phyloP scores from a whole-genome alignment of 2,329 filamentous ascomycete genomes.

The Fusarium staphyleae region DNA sequence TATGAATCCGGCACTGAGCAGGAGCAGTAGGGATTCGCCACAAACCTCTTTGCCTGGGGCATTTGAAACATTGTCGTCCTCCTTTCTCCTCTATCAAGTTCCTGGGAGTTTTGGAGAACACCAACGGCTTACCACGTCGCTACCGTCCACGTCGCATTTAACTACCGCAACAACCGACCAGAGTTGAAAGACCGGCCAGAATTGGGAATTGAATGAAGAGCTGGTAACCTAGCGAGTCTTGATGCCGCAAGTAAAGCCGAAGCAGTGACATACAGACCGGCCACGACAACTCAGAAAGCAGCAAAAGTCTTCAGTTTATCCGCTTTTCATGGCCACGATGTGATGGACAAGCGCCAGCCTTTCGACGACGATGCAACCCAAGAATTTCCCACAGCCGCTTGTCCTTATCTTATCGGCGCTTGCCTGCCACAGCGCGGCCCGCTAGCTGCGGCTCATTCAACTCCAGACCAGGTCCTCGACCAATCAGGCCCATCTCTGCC shows the following conservation, averaged over 20 bases:
- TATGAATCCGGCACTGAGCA: not conserved
- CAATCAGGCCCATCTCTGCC: constrained; percentile 24
- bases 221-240: not conserved
- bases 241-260: not conserved
- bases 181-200: constrained; percentile 1
- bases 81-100: constrained; percentile 1
- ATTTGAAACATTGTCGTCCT: constrained; percentile 41
- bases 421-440: not conserved
- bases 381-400: constrained; percentile 26
- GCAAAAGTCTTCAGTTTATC: constrained; percentile 17
- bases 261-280: not conserved
- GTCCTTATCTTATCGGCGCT: constrained; percentile 41
- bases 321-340: constrained; percentile 22
- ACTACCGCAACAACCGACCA: not conserved
- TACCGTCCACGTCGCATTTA: constrained; percentile 30
- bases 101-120: not conserved
- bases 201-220: not conserved
- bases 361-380: constrained; percentile 22
- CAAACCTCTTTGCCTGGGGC: constrained; percentile 45
- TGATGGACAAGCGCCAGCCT: constrained; percentile 4
- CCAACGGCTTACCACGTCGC: constrained; percentile 3
- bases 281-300: constrained; percentile 1
- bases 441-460: constrained; percentile 5
- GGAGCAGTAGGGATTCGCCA: not conserved
- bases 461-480: constrained; percentile 1